Evolutionary conservation across 2,329 filamentous ascomycete species (phyloP).

Genomic region (Berkeleyomyces basicola): DNA sequence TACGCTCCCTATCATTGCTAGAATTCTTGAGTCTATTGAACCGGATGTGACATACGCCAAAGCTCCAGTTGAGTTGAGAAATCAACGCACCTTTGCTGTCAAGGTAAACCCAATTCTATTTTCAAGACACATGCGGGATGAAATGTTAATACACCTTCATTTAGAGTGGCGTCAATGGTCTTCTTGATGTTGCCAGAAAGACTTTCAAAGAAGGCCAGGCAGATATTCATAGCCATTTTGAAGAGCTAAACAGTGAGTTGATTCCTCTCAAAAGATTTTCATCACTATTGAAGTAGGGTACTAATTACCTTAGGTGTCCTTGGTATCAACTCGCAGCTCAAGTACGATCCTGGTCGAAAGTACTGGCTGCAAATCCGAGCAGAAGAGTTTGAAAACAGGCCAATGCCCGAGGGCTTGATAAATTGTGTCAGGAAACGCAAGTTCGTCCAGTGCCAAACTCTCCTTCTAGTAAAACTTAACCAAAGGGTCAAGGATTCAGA

Average conservation of each 20-base stretch:
- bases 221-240: conserved; percentile 57
- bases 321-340: conserved; percentile 46
- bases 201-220: conserved; percentile 79
- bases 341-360: conserved; percentile 59
- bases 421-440: conserved; percentile 58
- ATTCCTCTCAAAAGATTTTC: neutral
- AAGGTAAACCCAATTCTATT: conserved; percentile 32
- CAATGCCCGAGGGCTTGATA: conserved; percentile 54
- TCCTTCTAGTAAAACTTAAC: conserved; percentile 69
- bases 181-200: conserved; percentile 75
- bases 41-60: conserved; percentile 64
- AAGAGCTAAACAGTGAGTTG: conserved; percentile 44
- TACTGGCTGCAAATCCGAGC: conserved; percentile 59
- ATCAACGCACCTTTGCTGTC: conserved; percentile 81
- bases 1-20: conserved; percentile 39
- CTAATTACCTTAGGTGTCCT: conserved; percentile 31
- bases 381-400: conserved; percentile 42
- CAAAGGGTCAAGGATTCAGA: conserved; percentile 63
- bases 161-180: conserved; percentile 61
- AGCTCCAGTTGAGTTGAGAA: conserved; percentile 67
- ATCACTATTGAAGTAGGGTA: neutral
- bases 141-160: neutral
- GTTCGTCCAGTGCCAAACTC: conserved; percentile 73
- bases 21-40: conserved; percentile 60
- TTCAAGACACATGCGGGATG: neutral